Base-by-base conservation (phyloP, 148 eudicot genomes). In the Euryodendron excelsum region DNA sequence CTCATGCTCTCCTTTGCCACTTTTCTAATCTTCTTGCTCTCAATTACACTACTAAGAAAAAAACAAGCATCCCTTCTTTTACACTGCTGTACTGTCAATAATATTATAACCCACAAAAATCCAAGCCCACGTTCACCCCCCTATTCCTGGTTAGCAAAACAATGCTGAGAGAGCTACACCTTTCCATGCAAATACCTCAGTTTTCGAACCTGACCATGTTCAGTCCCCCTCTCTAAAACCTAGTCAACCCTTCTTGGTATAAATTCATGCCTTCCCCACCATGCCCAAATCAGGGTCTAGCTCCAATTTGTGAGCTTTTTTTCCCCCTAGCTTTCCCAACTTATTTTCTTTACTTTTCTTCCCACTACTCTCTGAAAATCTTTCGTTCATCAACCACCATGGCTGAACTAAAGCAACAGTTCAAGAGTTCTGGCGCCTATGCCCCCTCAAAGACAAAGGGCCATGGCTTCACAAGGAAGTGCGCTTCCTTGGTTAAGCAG, bases 401-500 rank as follows among this genome's bases (percentile, higher is more conserved):
- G 93, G 90, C 87, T 65, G 83, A 86, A 77, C 50, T 83, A 44
- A 78, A 81, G 72, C 81, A 79, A 76, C 83, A 83, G 76, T 79
- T 44, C 75, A 86, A 75, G 72, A 80, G 31, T 77, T n/a, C n/a
- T n/a, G 62, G 80, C 25, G 55, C 74, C 10, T 76, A 73, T 61
- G 72, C 18, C 4, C n/a, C 89, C 23, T 84, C 88, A 36, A 86
- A 86, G 83, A 83, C 83, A 75, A 87, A 72, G 59, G 85, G 90
- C 33, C 59, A 68, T 78, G 83, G 90, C 31, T 82, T 94, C 86
- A 82, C 98, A 70, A 88, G 84, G 69, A 92, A 90, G 77, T 91
- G 95, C 75, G 88, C 95, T 65, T 84, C 93, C 28, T 79, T 94
- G 63, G 90, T 94, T 28, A 94, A 91, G 75, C 89, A 92, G 82